Evolutionary conservation across 2,329 filamentous ascomycete genomes (phyloP).

Genomic region (Ceratocystis papillata): DNA sequence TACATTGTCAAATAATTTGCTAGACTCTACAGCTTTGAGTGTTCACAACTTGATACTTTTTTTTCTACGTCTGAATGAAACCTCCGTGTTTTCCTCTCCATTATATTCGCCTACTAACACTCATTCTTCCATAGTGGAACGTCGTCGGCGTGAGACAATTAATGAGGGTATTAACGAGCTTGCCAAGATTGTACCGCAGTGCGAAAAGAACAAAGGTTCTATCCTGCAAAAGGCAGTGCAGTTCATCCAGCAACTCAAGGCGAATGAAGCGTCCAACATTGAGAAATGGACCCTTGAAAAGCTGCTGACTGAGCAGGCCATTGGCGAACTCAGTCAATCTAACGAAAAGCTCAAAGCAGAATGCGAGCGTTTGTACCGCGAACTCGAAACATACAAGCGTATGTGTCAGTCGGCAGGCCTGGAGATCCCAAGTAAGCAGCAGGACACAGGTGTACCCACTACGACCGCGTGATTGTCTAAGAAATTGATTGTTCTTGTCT

Average conservation of each 20-base stretch:
- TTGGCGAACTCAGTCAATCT: conserved; percentile 73
- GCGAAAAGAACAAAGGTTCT: conserved; percentile 97
- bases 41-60: not conserved
- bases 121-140: conserved; percentile 58
- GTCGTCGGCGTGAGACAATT: conserved; percentile 91
- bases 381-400: conserved; percentile 70
- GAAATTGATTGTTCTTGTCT: not conserved
- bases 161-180: conserved; percentile 98
- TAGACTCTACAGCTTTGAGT: not conserved
- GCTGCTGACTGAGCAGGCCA: conserved; percentile 76
- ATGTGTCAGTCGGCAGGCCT: conserved; percentile 51
- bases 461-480: conserved; percentile 7
- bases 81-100: not conserved
- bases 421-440: conserved; percentile 27
- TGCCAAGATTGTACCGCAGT: conserved; percentile 92
- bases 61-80: not conserved
- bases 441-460: conserved; percentile 15
- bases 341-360: conserved; percentile 80
- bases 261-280: conserved; percentile 87
- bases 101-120: conserved; percentile 28
- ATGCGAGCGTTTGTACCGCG: conserved; percentile 64
- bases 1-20: conserved; percentile 34
- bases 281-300: conserved; percentile 93
- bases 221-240: conserved; percentile 87
- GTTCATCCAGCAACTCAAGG: conserved; percentile 88